phyloP scores from a whole-genome alignment of 805 yeast species.

The Candida alai region DNA sequence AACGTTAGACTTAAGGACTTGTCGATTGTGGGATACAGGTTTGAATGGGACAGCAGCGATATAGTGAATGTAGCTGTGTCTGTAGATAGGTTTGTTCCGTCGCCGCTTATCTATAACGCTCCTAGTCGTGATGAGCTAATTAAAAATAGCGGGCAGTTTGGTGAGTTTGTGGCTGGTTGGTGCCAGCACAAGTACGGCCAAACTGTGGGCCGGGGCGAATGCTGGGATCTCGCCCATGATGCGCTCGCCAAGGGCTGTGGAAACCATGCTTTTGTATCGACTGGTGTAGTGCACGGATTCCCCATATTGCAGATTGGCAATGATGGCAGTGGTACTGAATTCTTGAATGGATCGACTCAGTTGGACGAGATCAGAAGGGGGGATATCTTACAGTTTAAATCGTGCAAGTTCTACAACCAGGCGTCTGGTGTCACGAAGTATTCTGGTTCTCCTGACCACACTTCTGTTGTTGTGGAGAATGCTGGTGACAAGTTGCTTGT shows the following conservation, averaged over 20 bases:
- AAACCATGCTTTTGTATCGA: slow-evolving; percentile 51
- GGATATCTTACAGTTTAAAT: slow-evolving; percentile 50
- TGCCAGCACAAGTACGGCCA: slow-evolving; percentile 45
- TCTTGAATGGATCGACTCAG: slow-evolving; percentile 15
- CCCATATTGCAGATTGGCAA: slow-evolving; percentile 32
- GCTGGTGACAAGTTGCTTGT: slow-evolving; percentile 29
- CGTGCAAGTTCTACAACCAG: slow-evolving; percentile 36
- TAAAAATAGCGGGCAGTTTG: slow-evolving; percentile 35
- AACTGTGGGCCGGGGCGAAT: slow-evolving; percentile 53
- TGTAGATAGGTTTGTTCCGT: slow-evolving; percentile 35
- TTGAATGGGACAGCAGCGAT: slow-evolving; percentile 38
- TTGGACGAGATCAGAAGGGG: slow-evolving; percentile 48
- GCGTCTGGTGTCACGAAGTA: slow-evolving; percentile 30
- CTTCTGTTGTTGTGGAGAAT: slow-evolving; percentile 33
- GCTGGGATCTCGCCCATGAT: slow-evolving; percentile 58
- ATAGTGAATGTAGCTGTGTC: slow-evolving; percentile 19
- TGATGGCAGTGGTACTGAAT: slow-evolving; percentile 10
- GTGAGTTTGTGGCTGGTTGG: slow-evolving; percentile 56
- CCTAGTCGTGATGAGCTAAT: slow-evolving; percentile 31
- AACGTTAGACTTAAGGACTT: slow-evolving; percentile 42
- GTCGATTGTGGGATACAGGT: slow-evolving; percentile 28
- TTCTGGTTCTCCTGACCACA: slow-evolving; percentile 54
- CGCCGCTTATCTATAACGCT: slow-evolving; percentile 32
- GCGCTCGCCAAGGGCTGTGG: slow-evolving; percentile 55
- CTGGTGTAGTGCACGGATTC: slow-evolving; percentile 45